Evolutionary conservation across 257 asterid species (phyloP).

Genomic region (Hygrophila difformis): DNA sequence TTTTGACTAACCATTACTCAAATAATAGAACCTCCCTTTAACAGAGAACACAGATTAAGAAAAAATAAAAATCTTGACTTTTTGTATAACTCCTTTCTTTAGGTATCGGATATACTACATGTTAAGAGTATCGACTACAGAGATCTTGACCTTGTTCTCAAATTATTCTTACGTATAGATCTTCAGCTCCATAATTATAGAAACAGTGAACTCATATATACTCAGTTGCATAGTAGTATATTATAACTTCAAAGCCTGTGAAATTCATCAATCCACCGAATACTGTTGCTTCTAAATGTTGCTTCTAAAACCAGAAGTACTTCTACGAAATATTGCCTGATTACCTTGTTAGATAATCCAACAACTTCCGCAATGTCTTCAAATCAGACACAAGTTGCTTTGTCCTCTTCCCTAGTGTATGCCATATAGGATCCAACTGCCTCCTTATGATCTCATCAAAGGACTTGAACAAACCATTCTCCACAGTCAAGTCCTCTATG

Average conservation of each 20-base stretch:
- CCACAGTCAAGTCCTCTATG: conserved; percentile 91
- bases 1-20: conserved; percentile 1
- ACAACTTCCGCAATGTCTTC: conserved; percentile 83
- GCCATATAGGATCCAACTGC: conserved; percentile 99
- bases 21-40: neutral
- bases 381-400: conserved; percentile 95
- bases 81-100: neutral
- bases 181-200: too few species aligned
- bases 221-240: too few species aligned
- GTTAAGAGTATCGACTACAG: too few species aligned
- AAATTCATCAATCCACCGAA: too few species aligned
- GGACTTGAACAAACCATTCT: conserved; percentile 92
- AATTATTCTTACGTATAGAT: too few species aligned
- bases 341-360: conserved; percentile 96
- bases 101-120: conserved; percentile 4
- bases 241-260: too few species aligned
- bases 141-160: too few species aligned
- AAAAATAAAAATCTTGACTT: neutral
- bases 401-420: conserved; percentile 86
- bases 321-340: too few species aligned
- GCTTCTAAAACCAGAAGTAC: too few species aligned
- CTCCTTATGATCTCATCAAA: conserved; percentile 91
- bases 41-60: neutral
- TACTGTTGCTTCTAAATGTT: too few species aligned
- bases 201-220: too few species aligned